Evolutionary conservation across 176 grass and related monocot genomes (phyloP), one percentile per base, ranked within the genome.

Genomic region (Ensete ventricosum): DNA sequence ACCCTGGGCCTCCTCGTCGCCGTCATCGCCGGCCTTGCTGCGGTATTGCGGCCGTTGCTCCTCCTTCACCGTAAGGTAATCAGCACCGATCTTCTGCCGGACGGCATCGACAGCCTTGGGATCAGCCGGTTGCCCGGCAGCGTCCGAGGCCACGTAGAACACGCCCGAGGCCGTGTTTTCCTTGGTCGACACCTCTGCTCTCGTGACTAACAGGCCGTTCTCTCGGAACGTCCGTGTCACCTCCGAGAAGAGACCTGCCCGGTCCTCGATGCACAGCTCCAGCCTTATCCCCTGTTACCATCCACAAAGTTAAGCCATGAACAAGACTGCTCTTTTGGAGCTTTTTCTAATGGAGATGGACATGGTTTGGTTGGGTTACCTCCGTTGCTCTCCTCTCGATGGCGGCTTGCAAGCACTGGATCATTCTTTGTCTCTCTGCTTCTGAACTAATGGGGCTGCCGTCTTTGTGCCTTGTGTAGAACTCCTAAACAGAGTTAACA

Each of bases 401-500:
- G 59, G 75, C 75, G 0, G 75, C 75, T 25, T 77, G 49, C 43
- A 77, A 19, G 49, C 75, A 77, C 19, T 77, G 75, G n/a, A 52
- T 53, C 58, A 77, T 50, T 65, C 75, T 63, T 23, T 77, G 75
- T 21, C 48, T 77, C 48, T 77, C 75, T 66, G 49, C 59, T 77
- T 66, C 75, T 14, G 75, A 64, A 20, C 60, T 64, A 20, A 77
- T 77, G n/a, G 75, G 59, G 60, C 59, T 53, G 12, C 75, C 75
- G 17, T 77, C 75, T 52, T 77, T 77, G 20, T 77, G 75, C 53
- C 72, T 55, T 8, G 58, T 29, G 72, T 74, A 74, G 72, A 74
- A 74, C 22, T 74, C 72, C 72, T 74, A 55, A 10, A 55, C 9
- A 27, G 53, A 34, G 16, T 55, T n/a, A 10, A 14, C 11, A 8